Evolutionary conservation across 2,329 filamentous ascomycete species (phyloP).

Genomic region (Ceratocystis eucalypticola): DNA sequence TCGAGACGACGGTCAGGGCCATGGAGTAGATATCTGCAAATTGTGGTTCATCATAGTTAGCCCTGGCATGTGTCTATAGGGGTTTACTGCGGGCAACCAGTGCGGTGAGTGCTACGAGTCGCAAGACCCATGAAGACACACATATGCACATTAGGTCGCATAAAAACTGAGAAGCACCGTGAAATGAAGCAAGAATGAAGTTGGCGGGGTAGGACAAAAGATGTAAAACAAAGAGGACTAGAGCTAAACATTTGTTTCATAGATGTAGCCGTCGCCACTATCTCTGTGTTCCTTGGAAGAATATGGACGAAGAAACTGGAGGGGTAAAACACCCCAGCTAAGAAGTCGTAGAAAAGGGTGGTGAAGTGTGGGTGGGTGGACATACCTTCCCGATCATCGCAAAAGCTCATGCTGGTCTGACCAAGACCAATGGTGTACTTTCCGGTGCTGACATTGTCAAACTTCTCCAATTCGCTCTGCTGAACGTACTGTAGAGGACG

Average conservation of each 20-base stretch:
- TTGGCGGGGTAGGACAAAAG: neutral
- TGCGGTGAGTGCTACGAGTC: neutral
- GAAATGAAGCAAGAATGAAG: neutral
- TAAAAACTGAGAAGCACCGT: neutral
- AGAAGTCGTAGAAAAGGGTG: neutral
- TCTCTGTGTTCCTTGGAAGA: neutral
- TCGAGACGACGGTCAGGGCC: constrained; percentile 62
- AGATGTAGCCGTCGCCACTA: neutral
- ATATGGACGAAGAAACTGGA: constrained; percentile 10
- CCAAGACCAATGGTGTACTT: constrained; percentile 88
- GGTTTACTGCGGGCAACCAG: neutral
- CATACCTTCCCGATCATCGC: constrained; percentile 75
- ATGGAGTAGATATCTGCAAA: constrained; percentile 72
- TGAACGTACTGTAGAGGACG: constrained; percentile 55
- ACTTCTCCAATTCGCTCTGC: constrained; percentile 70
- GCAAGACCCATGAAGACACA: neutral
- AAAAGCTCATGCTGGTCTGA: constrained; percentile 87
- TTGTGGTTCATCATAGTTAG: constrained; percentile 20
- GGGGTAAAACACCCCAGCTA: neutral
- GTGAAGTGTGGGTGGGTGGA: constrained; percentile 20
- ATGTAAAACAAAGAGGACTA: neutral
- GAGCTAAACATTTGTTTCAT: neutral
- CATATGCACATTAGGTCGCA: neutral
- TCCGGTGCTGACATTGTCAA: constrained; percentile 66
- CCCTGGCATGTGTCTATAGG: neutral